phyloP scores from a whole-genome alignment of 257 asterid genomes.

The Cruciata laevipes region DNA sequence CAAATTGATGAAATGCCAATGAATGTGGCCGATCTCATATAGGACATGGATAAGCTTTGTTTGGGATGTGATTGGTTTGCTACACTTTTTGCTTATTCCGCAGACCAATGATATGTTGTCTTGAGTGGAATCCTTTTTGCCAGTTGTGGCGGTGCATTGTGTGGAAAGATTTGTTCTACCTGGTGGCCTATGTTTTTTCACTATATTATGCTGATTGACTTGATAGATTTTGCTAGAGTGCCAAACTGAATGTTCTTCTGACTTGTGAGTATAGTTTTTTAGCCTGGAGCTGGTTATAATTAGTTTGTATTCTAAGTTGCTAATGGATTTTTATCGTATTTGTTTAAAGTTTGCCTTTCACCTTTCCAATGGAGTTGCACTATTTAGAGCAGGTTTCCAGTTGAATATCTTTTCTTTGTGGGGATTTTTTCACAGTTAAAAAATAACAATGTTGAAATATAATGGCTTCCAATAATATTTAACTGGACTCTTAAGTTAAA shows the following conservation, averaged over 20 bases:
- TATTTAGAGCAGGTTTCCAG: too few species aligned
- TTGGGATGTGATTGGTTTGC: not conserved
- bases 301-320: not conserved
- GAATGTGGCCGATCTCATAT: conserved; percentile 88
- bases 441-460: too few species aligned
- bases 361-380: not conserved
- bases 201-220: conserved; percentile 3
- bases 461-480: too few species aligned
- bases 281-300: not conserved
- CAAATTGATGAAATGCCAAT: conserved; percentile 98
- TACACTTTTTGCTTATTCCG: not conserved
- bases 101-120: not conserved
- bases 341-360: not conserved
- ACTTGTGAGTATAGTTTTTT: not conserved
- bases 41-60: not conserved
- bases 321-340: too few species aligned
- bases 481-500: too few species aligned
- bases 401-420: too few species aligned
- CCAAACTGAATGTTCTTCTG: not conserved
- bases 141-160: not conserved
- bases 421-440: too few species aligned
- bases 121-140: not conserved
- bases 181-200: not conserved
- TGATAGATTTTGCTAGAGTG: not conserved
- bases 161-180: not conserved